Percentiles rank a stretch among this genome's conserved stretches.
phyloP scores from a whole-genome alignment of 2,329 filamentous ascomycete genomes.

The Huntiella bhutanensis region DNA sequence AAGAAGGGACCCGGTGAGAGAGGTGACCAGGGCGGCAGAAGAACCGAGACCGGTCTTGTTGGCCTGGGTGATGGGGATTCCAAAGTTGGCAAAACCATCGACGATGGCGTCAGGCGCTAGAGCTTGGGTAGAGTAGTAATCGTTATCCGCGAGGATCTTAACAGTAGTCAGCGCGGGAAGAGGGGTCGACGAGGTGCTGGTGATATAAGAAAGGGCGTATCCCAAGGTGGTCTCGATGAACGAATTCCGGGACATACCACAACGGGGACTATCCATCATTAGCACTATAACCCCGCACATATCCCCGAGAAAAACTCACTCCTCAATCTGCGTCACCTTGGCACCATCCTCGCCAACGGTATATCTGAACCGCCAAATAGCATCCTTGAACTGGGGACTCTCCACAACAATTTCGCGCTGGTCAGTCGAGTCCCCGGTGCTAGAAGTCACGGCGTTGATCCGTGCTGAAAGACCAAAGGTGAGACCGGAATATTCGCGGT shows the following conservation, averaged over 20 bases:
- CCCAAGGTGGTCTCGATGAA: constrained; percentile 85
- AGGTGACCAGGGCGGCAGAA: constrained; percentile 81
- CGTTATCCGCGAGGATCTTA: constrained; percentile 77
- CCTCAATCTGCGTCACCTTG: constrained; percentile 57
- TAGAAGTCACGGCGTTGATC: constrained; percentile 42
- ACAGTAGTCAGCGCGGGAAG: constrained; percentile 42
- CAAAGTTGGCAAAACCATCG: constrained; percentile 56
- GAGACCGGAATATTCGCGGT: constrained; percentile 64
- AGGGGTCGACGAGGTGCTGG: constrained; percentile 17
- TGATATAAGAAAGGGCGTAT: constrained; percentile 73
- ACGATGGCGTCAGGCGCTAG: constrained; percentile 13
- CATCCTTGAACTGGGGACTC: constrained; percentile 78
- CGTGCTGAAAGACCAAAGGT: constrained; percentile 49
- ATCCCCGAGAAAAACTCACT: constrained; percentile 34
- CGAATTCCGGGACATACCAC: constrained; percentile 35
- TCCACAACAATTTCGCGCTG: constrained; percentile 61
- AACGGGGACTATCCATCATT: not conserved
- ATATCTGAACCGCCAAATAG: constrained; percentile 76
- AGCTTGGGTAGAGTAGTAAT: constrained; percentile 66
- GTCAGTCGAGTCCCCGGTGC: constrained; percentile 36
- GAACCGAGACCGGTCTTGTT: constrained; percentile 95
- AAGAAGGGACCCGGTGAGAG: constrained; percentile 60
- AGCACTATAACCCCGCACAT: not conserved
- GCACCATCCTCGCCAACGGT: constrained; percentile 54
- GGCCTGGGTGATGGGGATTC: constrained; percentile 53